These are phyloP conservation scores for Wickerhamiella australiensis DNA, from an alignment of 805 yeast species.

Conservation along the genomic window DNA sequence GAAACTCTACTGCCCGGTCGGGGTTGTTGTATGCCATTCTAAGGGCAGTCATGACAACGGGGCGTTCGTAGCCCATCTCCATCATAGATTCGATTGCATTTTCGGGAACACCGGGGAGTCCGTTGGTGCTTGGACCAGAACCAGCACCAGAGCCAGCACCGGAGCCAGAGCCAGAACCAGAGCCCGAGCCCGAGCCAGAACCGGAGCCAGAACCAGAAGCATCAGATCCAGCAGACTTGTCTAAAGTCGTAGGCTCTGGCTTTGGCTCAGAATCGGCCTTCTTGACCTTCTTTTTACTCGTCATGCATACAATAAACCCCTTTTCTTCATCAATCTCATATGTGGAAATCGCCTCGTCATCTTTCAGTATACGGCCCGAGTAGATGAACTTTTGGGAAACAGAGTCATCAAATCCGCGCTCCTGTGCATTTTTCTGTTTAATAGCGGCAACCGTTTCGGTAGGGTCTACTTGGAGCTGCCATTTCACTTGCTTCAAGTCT, in stretches of 20 bases:
- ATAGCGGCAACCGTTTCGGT: conserved; percentile 55
- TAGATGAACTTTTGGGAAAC: conserved; percentile 77
- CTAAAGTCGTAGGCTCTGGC: conserved; percentile 4
- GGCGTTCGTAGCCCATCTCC: conserved; percentile 92
- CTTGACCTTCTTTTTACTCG: conserved; percentile 37
- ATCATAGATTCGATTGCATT: conserved; percentile 65
- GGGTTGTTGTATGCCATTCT: conserved; percentile 96
- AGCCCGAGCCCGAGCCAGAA: conserved; percentile 25
- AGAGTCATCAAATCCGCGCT: conserved; percentile 51
- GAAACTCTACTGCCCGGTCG: conserved; percentile 92
- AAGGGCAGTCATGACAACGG: conserved; percentile 78
- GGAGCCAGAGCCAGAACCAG: conserved; percentile 16
- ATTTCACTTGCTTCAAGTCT: conserved; percentile 84
- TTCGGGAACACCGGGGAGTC: conserved; percentile 38
- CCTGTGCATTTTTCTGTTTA: conserved; percentile 58
- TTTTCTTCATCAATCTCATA: conserved; percentile 67
- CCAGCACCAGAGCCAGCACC: conserved; percentile 26
- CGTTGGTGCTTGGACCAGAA: conserved; percentile 17
- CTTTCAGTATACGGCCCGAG: conserved; percentile 82
- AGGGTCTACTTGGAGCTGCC: conserved; percentile 64
- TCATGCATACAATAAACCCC: conserved; percentile 88
- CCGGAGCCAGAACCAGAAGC: conserved; percentile 19
- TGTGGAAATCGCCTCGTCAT: conserved; percentile 58
- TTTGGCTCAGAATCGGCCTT: conserved; percentile 5
- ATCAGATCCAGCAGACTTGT: neutral